Evolutionary conservation across 768 basidiomycete species (phyloP).

Genomic region (Lyophyllum decastes): DNA sequence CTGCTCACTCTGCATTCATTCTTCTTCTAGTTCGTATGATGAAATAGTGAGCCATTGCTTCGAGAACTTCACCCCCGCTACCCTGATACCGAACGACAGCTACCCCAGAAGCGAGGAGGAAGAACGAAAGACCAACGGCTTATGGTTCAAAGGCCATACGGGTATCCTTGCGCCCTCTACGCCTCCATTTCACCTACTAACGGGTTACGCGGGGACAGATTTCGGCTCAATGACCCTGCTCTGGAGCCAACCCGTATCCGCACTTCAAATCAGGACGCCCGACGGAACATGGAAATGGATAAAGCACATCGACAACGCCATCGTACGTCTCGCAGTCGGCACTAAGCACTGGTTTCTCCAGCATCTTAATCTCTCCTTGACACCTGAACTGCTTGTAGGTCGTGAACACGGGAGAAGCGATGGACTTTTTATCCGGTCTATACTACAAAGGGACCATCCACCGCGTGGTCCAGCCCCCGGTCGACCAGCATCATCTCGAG

Average conservation of each 20-base stretch:
- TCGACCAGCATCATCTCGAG: slow-evolving; percentile 38
- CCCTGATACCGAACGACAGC: slow-evolving; percentile 19
- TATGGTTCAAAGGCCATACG: slow-evolving; percentile 48
- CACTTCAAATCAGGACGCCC: slow-evolving; percentile 36
- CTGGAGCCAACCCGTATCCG: too few species aligned
- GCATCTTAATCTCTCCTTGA: too few species aligned
- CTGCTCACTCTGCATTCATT: too few species aligned
- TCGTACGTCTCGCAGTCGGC: slow-evolving; percentile 35
- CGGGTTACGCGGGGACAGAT: too few species aligned
- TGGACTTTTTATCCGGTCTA: slow-evolving; percentile 39
- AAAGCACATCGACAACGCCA: slow-evolving; percentile 42
- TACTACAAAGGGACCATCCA: slow-evolving; percentile 48
- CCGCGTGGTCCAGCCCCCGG: slow-evolving; percentile 29
- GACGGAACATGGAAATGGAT: slow-evolving; percentile 46
- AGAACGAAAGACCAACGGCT: slow-evolving; percentile 38
- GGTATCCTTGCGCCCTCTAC: too few species aligned
- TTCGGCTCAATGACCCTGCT: slow-evolving; percentile 40
- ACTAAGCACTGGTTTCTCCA: too few species aligned
- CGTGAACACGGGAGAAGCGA: slow-evolving; percentile 37
- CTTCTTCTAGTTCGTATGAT: too few species aligned
- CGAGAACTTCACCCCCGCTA: too few species aligned
- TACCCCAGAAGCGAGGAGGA: slow-evolving; percentile 41
- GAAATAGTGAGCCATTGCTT: too few species aligned
- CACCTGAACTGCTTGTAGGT: slow-evolving; percentile 21
- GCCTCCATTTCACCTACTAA: background rate